Base-by-base conservation (phyloP, 495 filamentous ascomycete species). In the Xylaria sp. region DNA sequence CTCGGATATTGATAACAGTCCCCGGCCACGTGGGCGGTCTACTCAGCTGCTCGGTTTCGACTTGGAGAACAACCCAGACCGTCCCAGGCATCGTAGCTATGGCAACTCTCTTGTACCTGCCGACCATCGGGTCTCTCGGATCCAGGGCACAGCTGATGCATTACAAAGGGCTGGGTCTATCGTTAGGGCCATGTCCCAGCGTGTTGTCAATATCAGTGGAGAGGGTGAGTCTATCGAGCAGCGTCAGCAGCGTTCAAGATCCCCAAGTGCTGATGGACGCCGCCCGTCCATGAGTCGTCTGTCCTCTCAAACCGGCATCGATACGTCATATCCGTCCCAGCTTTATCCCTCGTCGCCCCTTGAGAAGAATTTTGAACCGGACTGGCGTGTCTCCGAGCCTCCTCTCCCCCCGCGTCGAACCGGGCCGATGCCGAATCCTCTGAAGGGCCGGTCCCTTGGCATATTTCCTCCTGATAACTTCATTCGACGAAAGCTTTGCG, bases 191-290 rank as follows among this genome's bases (percentile, higher is more conserved):
- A 97, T 98, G 90, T 98, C 97, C 24, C 94, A 97, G 81, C 94
- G 96, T 80, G 94, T 99, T 68, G 96, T 98, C 76, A 98, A 97
- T 78, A 85, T 99, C 69, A 97, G 95, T 82, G 97, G 96, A 76
- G 89, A 90, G 59, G 82, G 80, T 2, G 94, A 98, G 72, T 82
- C 93, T 44, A 86, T 96, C 24, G 93, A 95, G 72, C 90, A 93
- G 71, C 88, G 88, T 64, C 86, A 92, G 70, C 89, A 93, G 69
- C 90, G 92, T 21, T 85, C 84, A 26, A 82, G 82, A 61, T 86
- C 84, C 14, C 84, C 83, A 17, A 84, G 82, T 67, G 77, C 68
- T 3, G 82, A 84, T 59, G 80, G 78, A 1, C 79, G 82, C 29
- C 75, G 74, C 9, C 65, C 74, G 9, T 72, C 76, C 37, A 67